A percentile compares a stretch with the other conserved stretches of the same genome.
phyloP scores from a whole-genome alignment of 345 rosid genomes.

The Salix arbutifolia region DNA sequence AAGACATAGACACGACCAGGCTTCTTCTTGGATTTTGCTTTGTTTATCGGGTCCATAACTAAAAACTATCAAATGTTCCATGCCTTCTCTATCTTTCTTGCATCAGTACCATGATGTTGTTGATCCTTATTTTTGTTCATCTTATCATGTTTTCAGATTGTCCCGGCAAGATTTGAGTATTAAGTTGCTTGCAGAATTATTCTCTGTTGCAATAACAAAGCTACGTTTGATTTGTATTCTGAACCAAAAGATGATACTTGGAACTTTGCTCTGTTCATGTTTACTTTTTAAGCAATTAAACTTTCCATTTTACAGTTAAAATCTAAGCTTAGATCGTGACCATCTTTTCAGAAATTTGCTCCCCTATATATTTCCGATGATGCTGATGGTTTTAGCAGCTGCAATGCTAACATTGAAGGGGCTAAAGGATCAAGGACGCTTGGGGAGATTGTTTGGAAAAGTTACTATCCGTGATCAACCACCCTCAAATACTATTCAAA shows the following conservation, averaged over 20 bases:
- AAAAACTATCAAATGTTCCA: too few relatives aligned
- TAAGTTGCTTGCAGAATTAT: neutral
- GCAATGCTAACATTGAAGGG: slow-evolving; percentile 83
- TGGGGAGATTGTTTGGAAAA: slow-evolving; percentile 82
- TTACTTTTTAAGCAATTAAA: neutral
- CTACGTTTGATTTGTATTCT: neutral
- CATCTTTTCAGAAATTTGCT: slow-evolving; percentile 60
- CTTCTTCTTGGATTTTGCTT: too few relatives aligned
- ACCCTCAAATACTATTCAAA: slow-evolving; percentile 91
- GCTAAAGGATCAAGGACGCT: slow-evolving; percentile 86
- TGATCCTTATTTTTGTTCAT: neutral
- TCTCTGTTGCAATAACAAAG: neutral
- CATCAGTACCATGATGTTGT: neutral
- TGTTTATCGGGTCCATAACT: too few relatives aligned
- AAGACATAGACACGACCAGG: too few relatives aligned
- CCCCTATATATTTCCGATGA: slow-evolving; percentile 58
- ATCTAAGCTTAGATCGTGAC: slow-evolving; percentile 7
- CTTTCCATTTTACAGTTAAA: slow-evolving; percentile 1
- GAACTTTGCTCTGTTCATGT: neutral
- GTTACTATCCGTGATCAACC: slow-evolving; percentile 88
- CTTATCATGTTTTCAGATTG: neutral
- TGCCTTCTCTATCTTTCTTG: neutral
- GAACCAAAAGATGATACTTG: neutral
- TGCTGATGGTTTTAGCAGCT: slow-evolving; percentile 59
- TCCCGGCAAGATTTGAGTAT: neutral